Evolutionary conservation across 2,329 filamentous ascomycete species (phyloP).

Genomic region (Penicillium sp.): DNA sequence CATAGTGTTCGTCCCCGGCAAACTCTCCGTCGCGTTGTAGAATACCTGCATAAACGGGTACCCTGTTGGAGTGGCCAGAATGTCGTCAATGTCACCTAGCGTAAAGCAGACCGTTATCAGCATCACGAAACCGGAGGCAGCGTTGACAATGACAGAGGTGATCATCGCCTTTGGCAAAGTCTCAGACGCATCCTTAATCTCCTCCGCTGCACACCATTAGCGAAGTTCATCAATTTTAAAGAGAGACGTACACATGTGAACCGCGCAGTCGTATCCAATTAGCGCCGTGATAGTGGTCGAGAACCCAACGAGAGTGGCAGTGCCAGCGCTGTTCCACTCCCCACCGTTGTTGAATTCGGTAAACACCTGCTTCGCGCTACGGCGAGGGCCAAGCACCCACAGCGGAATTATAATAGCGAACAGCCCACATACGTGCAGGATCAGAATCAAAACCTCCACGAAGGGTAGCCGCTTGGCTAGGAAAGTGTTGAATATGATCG

Average conservation of each 20-base stretch:
- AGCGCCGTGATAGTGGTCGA: conserved; percentile 2
- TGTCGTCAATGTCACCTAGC: conserved; percentile 32
- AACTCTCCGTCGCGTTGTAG: conserved; percentile 40
- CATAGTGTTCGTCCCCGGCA: conserved; percentile 45
- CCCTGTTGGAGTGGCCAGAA: conserved; percentile 28
- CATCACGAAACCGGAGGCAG: conserved; percentile 39
- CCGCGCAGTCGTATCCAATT: conserved; percentile 7
- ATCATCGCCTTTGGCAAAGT: conserved; percentile 42
- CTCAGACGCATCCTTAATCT: conserved; percentile 36
- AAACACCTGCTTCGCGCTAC: not conserved
- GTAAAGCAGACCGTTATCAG: conserved; percentile 40
- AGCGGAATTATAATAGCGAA: conserved; percentile 34
- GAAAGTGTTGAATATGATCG: conserved; percentile 31
- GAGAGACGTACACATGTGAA: conserved; percentile 11
- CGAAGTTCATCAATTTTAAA: not conserved
- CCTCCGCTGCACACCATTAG: conserved; percentile 30
- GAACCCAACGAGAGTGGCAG: conserved; percentile 1
- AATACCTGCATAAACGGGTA: conserved; percentile 31
- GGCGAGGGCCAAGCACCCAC: conserved; percentile 19
- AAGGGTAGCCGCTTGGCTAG: conserved; percentile 27
- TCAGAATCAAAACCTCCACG: conserved; percentile 30
- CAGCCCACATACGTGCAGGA: conserved; percentile 33
- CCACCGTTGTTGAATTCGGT: conserved; percentile 1
- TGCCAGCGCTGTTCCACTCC: not conserved
- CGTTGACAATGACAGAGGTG: conserved; percentile 34